Base-by-base conservation (phyloP, 441 rosid genomes). In the Pelargonium cotyledonis region DNA sequence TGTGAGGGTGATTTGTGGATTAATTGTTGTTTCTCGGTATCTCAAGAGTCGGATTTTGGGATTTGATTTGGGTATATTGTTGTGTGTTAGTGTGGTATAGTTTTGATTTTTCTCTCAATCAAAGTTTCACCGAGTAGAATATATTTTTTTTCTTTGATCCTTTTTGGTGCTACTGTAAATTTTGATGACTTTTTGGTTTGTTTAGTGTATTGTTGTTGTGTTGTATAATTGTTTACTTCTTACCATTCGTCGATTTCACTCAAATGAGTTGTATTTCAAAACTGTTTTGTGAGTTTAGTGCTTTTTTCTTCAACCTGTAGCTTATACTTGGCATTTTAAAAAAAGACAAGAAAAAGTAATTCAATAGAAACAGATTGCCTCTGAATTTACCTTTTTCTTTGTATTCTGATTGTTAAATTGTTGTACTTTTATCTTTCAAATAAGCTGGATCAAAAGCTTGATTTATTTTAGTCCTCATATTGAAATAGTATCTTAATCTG, bases 401-500 rank as follows among this genome's bases (percentile, higher is more conserved):
- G 60, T 53, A 31, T 53, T 53, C 16, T 53, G 8, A 16, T 16
- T 16, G 23, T 53, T 53, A 15, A 14, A 51, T 51, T 14, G 19
- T 16, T 12, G 6, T 6, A 14, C 6, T 51, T 51, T n/a, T 51
- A 14, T n/a, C 19, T 51, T 51, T 51, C 8, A 51, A 51, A 51
- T 14, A 51, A 51, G 18, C 58, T 51, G 58, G 58, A n/a, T 51
- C 58, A 31, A 0, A 49, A 51, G 18, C 58, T 51, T 51, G 58
- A 14, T 51, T 51, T 53, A 53, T 53, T 16, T 53, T 53, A 9
- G 18, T 53, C 18, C 58, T 15, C 16, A 53, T 53, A 2, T 16
- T 53, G n/a, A 51, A 51, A n/a, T 51, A 15, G 18, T 51, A 51
- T 51, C 16, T 51, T 51, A 51, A 51, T 51, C 58, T 51, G 58